Percentiles rank a stretch among this genome's conserved stretches.
Conservation (phyloP, 768 basidiomycete species). For the Russula earlei region DNA sequence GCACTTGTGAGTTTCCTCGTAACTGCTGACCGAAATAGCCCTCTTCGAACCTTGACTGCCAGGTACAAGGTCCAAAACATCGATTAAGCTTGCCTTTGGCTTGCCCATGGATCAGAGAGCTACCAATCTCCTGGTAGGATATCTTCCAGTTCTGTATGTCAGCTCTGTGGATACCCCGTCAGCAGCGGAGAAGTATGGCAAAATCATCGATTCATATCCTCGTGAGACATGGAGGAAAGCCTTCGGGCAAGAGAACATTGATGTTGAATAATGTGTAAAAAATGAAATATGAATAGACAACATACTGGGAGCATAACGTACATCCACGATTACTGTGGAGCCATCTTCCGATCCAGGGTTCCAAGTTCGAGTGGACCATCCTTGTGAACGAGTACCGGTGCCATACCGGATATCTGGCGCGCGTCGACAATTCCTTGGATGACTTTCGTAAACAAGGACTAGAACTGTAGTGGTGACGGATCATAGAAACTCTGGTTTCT, state of each 20-base stretch:
- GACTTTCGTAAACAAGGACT: not conserved
- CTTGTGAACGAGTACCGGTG: not conserved
- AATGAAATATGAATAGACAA: not conserved
- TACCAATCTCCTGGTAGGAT: slow-evolving; percentile 25
- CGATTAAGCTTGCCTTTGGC: slow-evolving; percentile 22
- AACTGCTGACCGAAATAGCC: no score
- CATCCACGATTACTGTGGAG: slow-evolving; percentile 1
- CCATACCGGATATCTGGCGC: slow-evolving; percentile 2
- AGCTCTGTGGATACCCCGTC: not conserved
- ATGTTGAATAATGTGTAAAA: slow-evolving; percentile 4
- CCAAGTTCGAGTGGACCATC: not conserved
- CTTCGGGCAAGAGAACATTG: slow-evolving; percentile 10
- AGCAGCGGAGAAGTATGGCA: slow-evolving; percentile 2
- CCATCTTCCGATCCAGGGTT: not conserved
- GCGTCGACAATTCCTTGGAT: not conserved
- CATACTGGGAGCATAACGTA: not conserved
- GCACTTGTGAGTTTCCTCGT: no score
- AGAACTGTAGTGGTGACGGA: not conserved
- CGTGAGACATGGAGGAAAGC: slow-evolving; percentile 1
- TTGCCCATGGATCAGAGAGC: slow-evolving; percentile 29
- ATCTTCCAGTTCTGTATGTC: slow-evolving; percentile 4
- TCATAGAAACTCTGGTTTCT: not conserved
- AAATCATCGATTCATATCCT: slow-evolving; percentile 12
- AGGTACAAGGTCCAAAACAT: slow-evolving; percentile 16
- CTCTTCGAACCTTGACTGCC: slow-evolving; percentile 28